Evolutionary conservation across 164 flowering plant species (phyloP).

Genomic region (Piper betle): DNA sequence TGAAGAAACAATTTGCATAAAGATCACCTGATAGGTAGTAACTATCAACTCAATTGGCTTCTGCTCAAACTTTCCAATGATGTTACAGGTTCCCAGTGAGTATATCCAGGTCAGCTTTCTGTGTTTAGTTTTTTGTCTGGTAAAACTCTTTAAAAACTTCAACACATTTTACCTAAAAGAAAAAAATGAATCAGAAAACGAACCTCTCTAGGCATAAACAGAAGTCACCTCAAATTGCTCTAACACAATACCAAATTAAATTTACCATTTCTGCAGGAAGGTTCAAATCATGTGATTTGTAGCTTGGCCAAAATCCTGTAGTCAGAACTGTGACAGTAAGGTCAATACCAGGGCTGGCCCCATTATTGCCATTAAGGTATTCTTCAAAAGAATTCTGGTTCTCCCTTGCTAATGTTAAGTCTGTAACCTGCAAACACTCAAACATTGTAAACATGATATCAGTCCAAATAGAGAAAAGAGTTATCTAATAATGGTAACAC

Average conservation of each 20-base stretch:
- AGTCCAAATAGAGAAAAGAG: not conserved
- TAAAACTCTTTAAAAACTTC: slow-evolving; percentile 82
- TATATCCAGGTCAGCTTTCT: slow-evolving; percentile 90
- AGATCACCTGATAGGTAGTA: slow-evolving; percentile 71
- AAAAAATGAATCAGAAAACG: not conserved
- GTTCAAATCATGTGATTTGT: slow-evolving; percentile 78
- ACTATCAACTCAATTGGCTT: slow-evolving; percentile 79
- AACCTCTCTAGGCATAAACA: too few species aligned
- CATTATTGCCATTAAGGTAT: slow-evolving; percentile 35
- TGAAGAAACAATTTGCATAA: too few species aligned
- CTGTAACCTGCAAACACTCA: slow-evolving; percentile 52
- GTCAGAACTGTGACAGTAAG: slow-evolving; percentile 90
- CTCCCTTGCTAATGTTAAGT: slow-evolving; percentile 80
- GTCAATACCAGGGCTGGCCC: slow-evolving; percentile 79
- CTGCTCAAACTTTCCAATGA: slow-evolving; percentile 67
- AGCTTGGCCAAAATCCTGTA: slow-evolving; percentile 93
- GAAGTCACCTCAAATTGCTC: not conserved
- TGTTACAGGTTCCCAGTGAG: slow-evolving; percentile 81
- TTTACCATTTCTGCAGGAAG: slow-evolving; percentile 83
- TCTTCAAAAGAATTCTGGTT: slow-evolving; percentile 72
- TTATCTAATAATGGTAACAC: not conserved
- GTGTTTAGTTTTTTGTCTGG: slow-evolving; percentile 71
- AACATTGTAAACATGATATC: not conserved
- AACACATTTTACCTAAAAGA: slow-evolving; percentile 57
- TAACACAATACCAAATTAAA: not conserved